Evolutionary conservation across 1,284 basidiomycete species (phyloP).

Genomic region (Lignosus rhinocerotis): DNA sequence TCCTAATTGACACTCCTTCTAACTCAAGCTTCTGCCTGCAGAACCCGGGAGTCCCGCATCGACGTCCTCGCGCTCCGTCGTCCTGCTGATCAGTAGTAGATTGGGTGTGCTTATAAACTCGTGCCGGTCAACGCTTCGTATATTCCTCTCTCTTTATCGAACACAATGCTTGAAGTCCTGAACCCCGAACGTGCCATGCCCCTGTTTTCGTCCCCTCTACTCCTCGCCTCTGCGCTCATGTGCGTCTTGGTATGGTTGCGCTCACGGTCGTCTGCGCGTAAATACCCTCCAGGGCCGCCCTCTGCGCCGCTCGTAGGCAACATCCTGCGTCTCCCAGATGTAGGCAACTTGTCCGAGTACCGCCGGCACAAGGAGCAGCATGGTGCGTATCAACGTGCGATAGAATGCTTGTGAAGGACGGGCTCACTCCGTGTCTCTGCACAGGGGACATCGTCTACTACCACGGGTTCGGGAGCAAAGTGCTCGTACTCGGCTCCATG

Average conservation of each 20-base stretch:
- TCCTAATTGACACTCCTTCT: no score
- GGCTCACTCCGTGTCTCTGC: background rate
- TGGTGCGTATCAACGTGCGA: background rate
- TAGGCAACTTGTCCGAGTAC: background rate
- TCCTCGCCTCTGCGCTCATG: background rate
- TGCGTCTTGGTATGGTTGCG: background rate
- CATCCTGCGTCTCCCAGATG: background rate
- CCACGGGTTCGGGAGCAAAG: conserved; percentile 19
- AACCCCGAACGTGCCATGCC: background rate
- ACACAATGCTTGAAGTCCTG: background rate
- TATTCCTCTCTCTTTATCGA: no score
- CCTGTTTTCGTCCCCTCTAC: background rate
- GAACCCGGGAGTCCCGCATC: no score
- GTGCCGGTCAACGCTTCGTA: no score
- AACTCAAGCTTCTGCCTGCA: no score
- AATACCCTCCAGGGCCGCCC: background rate
- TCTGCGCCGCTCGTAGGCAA: background rate
- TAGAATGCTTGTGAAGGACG: background rate
- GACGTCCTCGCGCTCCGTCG: no score
- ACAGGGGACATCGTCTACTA: conserved; percentile 21
- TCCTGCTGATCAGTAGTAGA: no score
- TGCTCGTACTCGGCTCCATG: conserved; percentile 37
- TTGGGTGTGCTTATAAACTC: no score
- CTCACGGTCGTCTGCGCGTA: background rate
- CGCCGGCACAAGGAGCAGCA: background rate